Percentiles rank a stretch among this genome's conserved stretches.
phyloP scores from a whole-genome alignment of 257 asterid species.

The Solanum ahanhuiri region DNA sequence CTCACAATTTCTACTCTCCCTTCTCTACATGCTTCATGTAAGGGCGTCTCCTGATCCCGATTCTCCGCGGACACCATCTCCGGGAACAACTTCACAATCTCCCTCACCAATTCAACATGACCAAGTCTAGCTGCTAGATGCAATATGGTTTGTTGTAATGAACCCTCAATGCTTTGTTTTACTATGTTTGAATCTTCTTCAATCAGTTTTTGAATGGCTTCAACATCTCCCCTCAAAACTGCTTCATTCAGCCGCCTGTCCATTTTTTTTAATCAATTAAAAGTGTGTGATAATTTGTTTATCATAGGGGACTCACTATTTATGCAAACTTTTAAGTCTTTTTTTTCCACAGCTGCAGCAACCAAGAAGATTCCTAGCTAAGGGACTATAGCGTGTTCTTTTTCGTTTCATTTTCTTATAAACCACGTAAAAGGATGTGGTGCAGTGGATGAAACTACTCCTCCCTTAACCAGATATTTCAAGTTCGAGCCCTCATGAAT shows the following conservation, averaged over 20 bases:
- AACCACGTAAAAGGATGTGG: neutral
- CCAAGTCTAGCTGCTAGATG: too few species aligned
- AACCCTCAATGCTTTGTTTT: neutral
- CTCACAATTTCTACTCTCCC: constrained; percentile 23
- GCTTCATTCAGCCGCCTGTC: constrained; percentile 31
- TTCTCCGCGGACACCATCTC: too few species aligned
- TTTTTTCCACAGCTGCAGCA: neutral
- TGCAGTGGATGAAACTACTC: neutral
- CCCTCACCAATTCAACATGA: too few species aligned
- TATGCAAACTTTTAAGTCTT: neutral
- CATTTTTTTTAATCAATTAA: constrained; percentile 1
- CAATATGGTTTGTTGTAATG: neutral
- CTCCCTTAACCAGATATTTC: too few species aligned
- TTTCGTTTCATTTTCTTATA: neutral
- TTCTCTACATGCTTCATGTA: constrained; percentile 44
- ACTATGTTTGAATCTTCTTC: constrained; percentile 1
- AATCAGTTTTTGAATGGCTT: constrained; percentile 3
- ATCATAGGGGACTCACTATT: neutral
- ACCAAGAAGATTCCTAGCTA: neutral
- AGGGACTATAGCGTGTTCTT: neutral
- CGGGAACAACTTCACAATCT: too few species aligned
- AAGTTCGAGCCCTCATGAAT: neutral
- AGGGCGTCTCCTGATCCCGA: constrained; percentile 27
- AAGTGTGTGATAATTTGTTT: neutral
- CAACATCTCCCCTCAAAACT: constrained; percentile 14